Evolutionary conservation across 805 yeast species (phyloP).

Genomic region (Candida caryicola): DNA sequence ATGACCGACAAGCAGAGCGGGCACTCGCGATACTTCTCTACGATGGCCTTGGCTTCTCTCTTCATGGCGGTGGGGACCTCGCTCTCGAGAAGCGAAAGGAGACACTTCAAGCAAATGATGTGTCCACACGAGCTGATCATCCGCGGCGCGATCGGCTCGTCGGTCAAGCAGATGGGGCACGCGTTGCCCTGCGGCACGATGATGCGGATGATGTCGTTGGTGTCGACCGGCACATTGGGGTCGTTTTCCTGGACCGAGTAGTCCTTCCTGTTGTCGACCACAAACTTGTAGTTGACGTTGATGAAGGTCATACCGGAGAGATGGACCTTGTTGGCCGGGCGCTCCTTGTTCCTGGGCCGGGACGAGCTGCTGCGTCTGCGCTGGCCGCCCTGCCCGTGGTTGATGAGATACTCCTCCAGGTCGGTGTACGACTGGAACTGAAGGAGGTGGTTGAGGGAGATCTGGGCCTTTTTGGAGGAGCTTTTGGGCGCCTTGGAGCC

Average conservation of each 20-base stretch:
- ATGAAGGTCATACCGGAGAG: constrained; percentile 66
- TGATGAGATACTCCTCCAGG: constrained; percentile 33
- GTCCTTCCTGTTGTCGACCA: constrained; percentile 63
- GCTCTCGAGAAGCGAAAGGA: constrained; percentile 66
- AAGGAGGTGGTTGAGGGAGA: constrained; percentile 62
- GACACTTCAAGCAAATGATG: constrained; percentile 79
- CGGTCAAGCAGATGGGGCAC: constrained; percentile 90
- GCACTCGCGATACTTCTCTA: constrained; percentile 62
- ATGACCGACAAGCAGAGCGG: constrained; percentile 70
- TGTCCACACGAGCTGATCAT: constrained; percentile 94
- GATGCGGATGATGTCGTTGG: constrained; percentile 62
- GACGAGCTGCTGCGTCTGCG: constrained; percentile 9
- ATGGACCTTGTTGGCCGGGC: constrained; percentile 32
- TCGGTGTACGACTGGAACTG: constrained; percentile 49
- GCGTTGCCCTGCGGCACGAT: constrained; percentile 70
- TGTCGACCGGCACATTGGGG: constrained; percentile 72
- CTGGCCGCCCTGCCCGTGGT: constrained; percentile 6
- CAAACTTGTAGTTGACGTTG: constrained; percentile 80
- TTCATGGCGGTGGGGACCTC: constrained; percentile 40
- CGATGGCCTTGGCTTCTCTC: constrained; percentile 32
- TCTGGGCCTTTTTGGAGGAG: constrained; percentile 34
- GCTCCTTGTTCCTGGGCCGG: constrained; percentile 10
- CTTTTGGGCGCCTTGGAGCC: constrained; percentile 14
- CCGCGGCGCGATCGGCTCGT: constrained; percentile 84
- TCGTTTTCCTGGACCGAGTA: constrained; percentile 60